Evolutionary conservation across 139 green algal genomes (phyloP).

Genomic region (Coccomyxa sp.): DNA sequence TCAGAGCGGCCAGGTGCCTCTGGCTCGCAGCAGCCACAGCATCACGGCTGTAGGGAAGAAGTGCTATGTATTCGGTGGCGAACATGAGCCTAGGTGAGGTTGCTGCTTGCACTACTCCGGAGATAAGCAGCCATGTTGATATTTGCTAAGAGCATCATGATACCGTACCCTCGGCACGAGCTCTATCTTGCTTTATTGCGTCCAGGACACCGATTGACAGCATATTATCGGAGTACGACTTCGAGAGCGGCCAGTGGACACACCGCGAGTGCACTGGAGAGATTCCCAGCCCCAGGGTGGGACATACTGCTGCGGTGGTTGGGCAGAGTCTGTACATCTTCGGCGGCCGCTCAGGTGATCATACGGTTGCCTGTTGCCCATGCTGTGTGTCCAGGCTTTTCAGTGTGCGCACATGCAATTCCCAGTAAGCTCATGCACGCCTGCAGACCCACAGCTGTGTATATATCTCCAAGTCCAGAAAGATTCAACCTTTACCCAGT

Average conservation of each 20-base stretch:
- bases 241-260: slow-evolving; percentile 13
- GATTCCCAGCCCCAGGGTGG: slow-evolving; percentile 26
- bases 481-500: neutral
- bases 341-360: slow-evolving; percentile 27
- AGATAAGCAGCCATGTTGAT: neutral
- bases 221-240: slow-evolving; percentile 13
- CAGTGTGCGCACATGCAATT: neutral
- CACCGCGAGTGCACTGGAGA: slow-evolving; percentile 9
- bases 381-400: neutral
- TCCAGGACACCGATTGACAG: slow-evolving; percentile 16
- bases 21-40: slow-evolving; percentile 7
- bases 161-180: neutral
- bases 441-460: neutral
- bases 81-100: slow-evolving; percentile 28
- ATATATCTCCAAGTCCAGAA: neutral
- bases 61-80: slow-evolving; percentile 34
- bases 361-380: neutral
- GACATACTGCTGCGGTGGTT: slow-evolving; percentile 24
- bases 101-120: too few relatives aligned
- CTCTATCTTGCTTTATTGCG: too few relatives aligned
- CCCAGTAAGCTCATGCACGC: neutral
- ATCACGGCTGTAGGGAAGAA: slow-evolving; percentile 2
- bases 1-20: neutral
- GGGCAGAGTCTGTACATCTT: slow-evolving; percentile 36
- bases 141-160: neutral